phyloP scores from a whole-genome alignment of 2,329 filamentous ascomycete species.

The Harringtonia lauricola region DNA sequence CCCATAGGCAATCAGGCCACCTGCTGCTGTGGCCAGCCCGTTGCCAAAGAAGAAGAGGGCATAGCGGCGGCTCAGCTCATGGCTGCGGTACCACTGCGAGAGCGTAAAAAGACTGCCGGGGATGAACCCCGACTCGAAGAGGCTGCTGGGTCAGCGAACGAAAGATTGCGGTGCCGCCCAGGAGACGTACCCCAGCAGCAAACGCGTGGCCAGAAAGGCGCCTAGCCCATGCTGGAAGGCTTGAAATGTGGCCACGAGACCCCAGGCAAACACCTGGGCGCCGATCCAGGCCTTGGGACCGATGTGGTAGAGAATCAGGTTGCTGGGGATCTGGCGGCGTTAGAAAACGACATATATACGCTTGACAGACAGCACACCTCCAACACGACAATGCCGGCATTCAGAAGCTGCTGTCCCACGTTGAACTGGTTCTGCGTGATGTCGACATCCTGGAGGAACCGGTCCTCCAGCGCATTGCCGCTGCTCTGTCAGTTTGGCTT shows the following conservation, averaged over 20 bases:
- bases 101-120: constrained; percentile 39
- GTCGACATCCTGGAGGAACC: constrained; percentile 15
- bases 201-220: constrained; percentile 35
- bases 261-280: constrained; percentile 40
- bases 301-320: constrained; percentile 33
- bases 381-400: constrained; percentile 7
- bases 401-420: constrained; percentile 30
- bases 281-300: constrained; percentile 43
- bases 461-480: constrained; percentile 16
- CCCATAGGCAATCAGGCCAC: constrained; percentile 29
- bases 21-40: constrained; percentile 34
- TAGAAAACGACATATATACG: too few relatives aligned
- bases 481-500: too few relatives aligned
- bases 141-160: too few relatives aligned
- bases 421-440: constrained; percentile 35
- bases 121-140: constrained; percentile 44
- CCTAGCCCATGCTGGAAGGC: constrained; percentile 36
- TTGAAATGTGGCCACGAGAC: constrained; percentile 42
- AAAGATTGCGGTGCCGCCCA: too few relatives aligned
- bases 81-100: constrained; percentile 42
- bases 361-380: too few relatives aligned
- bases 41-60: constrained; percentile 47
- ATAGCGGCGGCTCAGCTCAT: constrained; percentile 39
- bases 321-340: constrained; percentile 35
- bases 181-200: too few relatives aligned